Base-by-base conservation (phyloP, 352 stramenopile genomes). In the Pythium utonaiense region DNA sequence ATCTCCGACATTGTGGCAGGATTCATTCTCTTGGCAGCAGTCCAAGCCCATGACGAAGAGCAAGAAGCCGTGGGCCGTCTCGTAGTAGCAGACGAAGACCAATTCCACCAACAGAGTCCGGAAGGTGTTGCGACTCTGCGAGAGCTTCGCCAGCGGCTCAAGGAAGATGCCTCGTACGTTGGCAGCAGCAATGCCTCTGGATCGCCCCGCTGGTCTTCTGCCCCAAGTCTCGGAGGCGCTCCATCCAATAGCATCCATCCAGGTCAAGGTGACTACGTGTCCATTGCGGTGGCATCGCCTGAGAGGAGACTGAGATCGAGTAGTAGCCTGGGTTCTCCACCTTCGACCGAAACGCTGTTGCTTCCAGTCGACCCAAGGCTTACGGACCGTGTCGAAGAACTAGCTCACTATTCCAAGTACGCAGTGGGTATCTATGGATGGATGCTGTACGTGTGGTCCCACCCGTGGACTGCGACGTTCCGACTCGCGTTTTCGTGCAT, bases 381-480 rank as follows among this genome's bases (percentile, higher is more conserved):
- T 45, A 73, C 67, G 3, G 60, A 62, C 25, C 71, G 66, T 28
- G 53, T 95, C 19, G 59, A 83, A 21, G 81, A 95, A 33, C 59
- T 93, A 19, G 84, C 84, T n/a, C 73, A 95, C 49, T 93, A 76
- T 51, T 93, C 83, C n/a, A 85, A 90, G 65, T 95, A 91, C 60
- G 80, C 86, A 0, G 71, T 94, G 27, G 83, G 86, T 12, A 95
- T 95, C 53, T 95, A 94, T 65, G 86, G 86, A 10, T 95, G 86
- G 86, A 95, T 95, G 84, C 69, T 95, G 41, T 95, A 89, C 62
- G 80, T 95, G 25, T 95, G 86, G 86, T 93, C 83, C n/a, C 83
- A 93, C 47, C 86, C 86, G 8, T 95, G 86, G 84, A 91, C 58
- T n/a, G 81, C 80, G 28, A 89, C 80, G 2, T 83, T 90, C 33